Evolutionary conservation across 768 basidiomycete species (phyloP).

Genomic region (Russula dissimulans): DNA sequence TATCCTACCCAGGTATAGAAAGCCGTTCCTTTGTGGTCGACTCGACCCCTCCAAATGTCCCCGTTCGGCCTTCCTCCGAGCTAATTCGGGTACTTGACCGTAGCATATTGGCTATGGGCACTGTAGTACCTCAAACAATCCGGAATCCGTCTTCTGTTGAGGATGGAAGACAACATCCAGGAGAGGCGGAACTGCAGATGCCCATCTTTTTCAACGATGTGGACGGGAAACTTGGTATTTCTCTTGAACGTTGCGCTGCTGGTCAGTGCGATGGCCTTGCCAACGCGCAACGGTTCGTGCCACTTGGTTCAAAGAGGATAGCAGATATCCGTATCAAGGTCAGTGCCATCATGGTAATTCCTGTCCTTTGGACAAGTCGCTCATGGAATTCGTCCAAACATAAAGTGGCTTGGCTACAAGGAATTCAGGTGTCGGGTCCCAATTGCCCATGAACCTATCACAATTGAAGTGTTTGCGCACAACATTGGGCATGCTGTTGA

Average conservation of each 20-base stretch:
- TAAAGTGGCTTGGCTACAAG: constrained; percentile 10
- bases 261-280: constrained; percentile 1
- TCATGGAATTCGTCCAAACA: neutral
- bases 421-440: constrained; percentile 3
- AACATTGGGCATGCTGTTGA: constrained; percentile 3
- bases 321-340: constrained; percentile 2
- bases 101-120: neutral
- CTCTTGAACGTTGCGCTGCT: neutral
- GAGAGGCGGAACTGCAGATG: constrained; percentile 7
- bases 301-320: neutral
- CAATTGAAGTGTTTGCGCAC: neutral
- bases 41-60: neutral
- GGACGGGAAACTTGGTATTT: constrained; percentile 4
- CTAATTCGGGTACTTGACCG: constrained; percentile 1
- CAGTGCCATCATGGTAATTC: neutral
- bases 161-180: neutral
- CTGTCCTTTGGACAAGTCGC: neutral
- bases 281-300: neutral
- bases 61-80: neutral
- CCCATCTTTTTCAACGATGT: constrained; percentile 9
- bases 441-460: constrained; percentile 4
- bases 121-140: constrained; percentile 13
- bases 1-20: neutral
- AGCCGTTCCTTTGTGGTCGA: neutral
- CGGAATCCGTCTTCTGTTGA: neutral